Conservation (phyloP, 2,329 filamentous ascomycete species). For the Cercospora berteroae region DNA sequence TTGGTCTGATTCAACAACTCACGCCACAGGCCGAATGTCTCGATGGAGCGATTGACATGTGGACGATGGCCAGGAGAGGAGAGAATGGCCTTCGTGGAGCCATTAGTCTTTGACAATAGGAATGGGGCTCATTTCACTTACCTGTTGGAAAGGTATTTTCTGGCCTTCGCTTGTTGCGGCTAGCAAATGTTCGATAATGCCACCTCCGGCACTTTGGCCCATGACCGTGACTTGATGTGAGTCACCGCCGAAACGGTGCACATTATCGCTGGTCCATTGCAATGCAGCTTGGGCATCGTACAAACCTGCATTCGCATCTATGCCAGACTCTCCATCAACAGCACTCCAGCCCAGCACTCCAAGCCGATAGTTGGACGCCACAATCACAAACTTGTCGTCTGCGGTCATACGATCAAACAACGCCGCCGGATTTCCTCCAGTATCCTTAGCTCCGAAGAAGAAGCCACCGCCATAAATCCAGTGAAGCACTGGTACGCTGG, state of each 20-base stretch:
- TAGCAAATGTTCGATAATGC: background rate
- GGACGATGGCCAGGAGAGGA: background rate
- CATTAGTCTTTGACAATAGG: background rate
- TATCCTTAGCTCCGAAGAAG: background rate
- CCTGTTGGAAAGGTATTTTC: background rate
- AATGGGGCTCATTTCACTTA: background rate
- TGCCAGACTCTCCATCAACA: background rate
- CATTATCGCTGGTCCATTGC: background rate
- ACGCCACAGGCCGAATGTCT: background rate
- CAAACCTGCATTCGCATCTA: background rate
- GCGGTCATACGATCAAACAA: background rate
- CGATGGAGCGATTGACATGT: background rate
- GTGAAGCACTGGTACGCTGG: background rate
- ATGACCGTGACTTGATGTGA: background rate
- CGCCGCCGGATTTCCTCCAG: background rate
- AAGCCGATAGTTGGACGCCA: background rate
- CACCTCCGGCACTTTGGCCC: background rate
- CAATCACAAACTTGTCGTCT: background rate
- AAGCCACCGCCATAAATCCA: background rate
- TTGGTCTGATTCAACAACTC: background rate
- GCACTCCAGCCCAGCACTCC: background rate
- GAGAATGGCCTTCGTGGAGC: background rate
- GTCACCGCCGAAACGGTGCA: background rate
- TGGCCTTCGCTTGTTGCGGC: background rate
- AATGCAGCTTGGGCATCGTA: background rate